phyloP scores from a whole-genome alignment of 768 basidiomycete species.

The Hypholoma fasciculare region DNA sequence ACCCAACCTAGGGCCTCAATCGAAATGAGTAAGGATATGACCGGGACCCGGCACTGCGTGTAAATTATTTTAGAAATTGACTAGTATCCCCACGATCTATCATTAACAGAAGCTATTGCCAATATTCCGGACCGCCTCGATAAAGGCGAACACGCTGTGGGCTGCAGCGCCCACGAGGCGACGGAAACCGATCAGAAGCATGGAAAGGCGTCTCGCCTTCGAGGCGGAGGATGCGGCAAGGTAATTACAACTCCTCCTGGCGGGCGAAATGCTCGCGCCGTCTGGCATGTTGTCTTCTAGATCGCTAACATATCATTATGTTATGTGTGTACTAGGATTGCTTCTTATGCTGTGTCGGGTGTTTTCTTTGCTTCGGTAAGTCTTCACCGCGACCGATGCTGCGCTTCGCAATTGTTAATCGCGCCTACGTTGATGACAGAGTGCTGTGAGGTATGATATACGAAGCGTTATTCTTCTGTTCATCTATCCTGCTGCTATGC shows the following conservation, averaged over 20 bases:
- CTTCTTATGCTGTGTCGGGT: constrained; percentile 9
- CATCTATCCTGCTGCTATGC: not conserved
- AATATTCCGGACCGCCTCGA: not conserved
- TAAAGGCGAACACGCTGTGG: not conserved
- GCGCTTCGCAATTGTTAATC: not conserved
- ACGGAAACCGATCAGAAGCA: not conserved
- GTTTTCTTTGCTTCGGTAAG: constrained; percentile 14
- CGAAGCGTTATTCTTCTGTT: not conserved
- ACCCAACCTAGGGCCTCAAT: not conserved
- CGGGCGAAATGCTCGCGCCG: not conserved
- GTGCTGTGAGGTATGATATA: not conserved
- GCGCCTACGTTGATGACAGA: not conserved
- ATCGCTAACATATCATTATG: no score
- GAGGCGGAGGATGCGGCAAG: constrained; percentile 2
- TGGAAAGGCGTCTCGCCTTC: not conserved
- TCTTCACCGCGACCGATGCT: not conserved
- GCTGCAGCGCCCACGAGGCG: not conserved
- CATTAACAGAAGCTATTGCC: not conserved
- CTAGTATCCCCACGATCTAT: not conserved
- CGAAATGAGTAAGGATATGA: not conserved
- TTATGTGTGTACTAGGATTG: constrained; percentile 2
- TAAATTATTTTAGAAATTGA: not conserved
- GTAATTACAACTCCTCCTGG: not conserved
- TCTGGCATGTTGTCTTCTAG: no score
- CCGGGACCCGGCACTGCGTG: not conserved